Conservation (phyloP, 2,329 filamentous ascomycete genomes). For the Fusarium redolens region DNA sequence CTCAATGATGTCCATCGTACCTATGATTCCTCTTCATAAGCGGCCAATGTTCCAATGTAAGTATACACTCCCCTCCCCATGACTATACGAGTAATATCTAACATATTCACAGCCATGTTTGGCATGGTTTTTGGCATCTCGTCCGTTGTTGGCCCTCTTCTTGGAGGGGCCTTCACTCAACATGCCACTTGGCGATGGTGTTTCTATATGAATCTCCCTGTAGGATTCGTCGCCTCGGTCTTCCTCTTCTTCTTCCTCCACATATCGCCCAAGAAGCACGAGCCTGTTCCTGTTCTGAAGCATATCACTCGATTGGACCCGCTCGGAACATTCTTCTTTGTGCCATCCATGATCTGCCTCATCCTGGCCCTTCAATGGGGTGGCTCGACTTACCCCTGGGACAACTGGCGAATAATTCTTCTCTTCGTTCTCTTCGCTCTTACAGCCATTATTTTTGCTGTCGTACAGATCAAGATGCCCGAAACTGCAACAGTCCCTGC, state of each 20-base stretch:
- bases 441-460: conserved; percentile 59
- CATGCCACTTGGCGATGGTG: conserved; percentile 65
- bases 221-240: conserved; percentile 62
- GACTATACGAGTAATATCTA: conserved; percentile 3
- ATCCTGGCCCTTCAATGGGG: conserved; percentile 74
- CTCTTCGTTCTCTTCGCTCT: conserved; percentile 64
- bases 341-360: conserved; percentile 69
- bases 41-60: conserved; percentile 67
- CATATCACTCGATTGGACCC: conserved; percentile 67
- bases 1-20: conserved; percentile 66
- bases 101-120: conserved; percentile 56
- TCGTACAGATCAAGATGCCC: conserved; percentile 64
- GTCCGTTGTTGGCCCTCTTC: conserved; percentile 63
- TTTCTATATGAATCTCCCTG: conserved; percentile 69
- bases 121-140: conserved; percentile 66
- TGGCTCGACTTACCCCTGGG: conserved; percentile 65
- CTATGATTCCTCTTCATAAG: conserved; percentile 69
- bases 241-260: conserved; percentile 63
- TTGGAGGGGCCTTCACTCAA: conserved; percentile 65
- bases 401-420: conserved; percentile 62
- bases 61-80: conserved; percentile 1
- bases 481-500: conserved; percentile 68
- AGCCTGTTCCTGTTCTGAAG: conserved; percentile 49
- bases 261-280: conserved; percentile 49
- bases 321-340: conserved; percentile 68